Conservation (phyloP, 1,284 basidiomycete genomes). For the Tilletiopsis washingtonensis region DNA sequence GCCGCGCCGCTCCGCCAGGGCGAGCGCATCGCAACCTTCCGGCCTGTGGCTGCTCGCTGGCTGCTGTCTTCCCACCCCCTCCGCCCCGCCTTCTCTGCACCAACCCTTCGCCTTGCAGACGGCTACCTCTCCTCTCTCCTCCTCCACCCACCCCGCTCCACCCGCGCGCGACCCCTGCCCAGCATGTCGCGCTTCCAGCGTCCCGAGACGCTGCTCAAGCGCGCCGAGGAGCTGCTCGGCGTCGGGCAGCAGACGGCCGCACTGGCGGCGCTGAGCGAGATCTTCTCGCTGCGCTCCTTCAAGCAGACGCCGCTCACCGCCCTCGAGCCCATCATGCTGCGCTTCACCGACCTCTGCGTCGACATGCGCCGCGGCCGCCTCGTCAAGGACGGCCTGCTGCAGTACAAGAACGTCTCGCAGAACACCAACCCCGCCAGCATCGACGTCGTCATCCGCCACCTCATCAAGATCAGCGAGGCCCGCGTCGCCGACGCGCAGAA, state of each 20-base stretch:
- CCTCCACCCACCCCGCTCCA: background rate
- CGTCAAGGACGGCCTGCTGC: constrained; percentile 77
- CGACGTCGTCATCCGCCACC: constrained; percentile 81
- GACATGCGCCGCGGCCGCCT: constrained; percentile 86
- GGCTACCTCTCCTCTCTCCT: no score
- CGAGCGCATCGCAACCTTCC: no score
- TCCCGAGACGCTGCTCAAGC: constrained; percentile 79
- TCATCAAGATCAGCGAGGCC: constrained; percentile 76
- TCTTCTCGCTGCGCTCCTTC: constrained; percentile 90
- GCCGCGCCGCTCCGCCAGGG: no score
- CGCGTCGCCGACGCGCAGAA: constrained; percentile 53
- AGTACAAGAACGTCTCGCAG: constrained; percentile 72
- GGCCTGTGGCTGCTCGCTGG: no score
- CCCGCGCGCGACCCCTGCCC: no score
- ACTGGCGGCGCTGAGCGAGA: constrained; percentile 77
- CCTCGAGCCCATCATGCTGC: constrained; percentile 90
- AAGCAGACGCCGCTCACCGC: constrained; percentile 78
- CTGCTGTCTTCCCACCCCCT: no score
- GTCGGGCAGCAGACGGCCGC: constrained; percentile 83
- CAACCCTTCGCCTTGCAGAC: no score
- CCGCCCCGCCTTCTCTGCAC: no score
- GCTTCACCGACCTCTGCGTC: constrained; percentile 85
- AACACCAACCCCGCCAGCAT: constrained; percentile 85
- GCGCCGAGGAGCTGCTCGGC: constrained; percentile 81
- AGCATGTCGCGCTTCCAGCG: constrained; percentile 72